Evolutionary conservation across 1,284 basidiomycete genomes (phyloP).

Genomic region (Ustilago tritici): DNA sequence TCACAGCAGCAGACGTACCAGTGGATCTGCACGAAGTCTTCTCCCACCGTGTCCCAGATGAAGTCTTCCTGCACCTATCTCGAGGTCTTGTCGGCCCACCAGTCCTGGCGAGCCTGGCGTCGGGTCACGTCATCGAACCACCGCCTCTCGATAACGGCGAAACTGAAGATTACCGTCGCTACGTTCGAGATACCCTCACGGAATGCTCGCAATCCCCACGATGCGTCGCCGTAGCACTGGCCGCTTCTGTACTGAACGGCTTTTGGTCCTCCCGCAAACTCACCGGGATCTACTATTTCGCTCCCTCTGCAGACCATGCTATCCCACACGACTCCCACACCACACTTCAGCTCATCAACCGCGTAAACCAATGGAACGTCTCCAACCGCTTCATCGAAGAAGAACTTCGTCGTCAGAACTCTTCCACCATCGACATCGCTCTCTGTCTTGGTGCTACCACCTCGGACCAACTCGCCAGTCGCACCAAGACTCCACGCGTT

Average conservation of each 20-base stretch:
- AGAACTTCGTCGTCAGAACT: constrained; percentile 93
- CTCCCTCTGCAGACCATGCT: constrained; percentile 48
- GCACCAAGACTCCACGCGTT: constrained; percentile 59
- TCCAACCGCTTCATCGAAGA: constrained; percentile 87
- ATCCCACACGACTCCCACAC: constrained; percentile 74
- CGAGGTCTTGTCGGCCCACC: constrained; percentile 88
- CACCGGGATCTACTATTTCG: constrained; percentile 63
- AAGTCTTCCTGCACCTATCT: constrained; percentile 95
- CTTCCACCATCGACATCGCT: constrained; percentile 96
- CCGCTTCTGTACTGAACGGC: constrained; percentile 59
- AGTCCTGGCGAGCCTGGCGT: constrained; percentile 89
- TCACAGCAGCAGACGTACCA: constrained; percentile 87
- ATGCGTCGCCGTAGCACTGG: constrained; percentile 78
- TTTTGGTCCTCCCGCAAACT: constrained; percentile 66
- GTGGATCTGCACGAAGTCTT: constrained; percentile 94
- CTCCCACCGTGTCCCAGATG: constrained; percentile 92
- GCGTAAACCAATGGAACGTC: constrained; percentile 93
- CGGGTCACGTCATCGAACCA: constrained; percentile 82
- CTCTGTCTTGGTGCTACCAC: constrained; percentile 90
- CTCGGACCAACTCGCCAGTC: constrained; percentile 53
- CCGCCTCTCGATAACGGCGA: constrained; percentile 95
- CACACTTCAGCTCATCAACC: constrained; percentile 86
- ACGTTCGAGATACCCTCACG: constrained; percentile 94
- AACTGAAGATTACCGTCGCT: constrained; percentile 91
- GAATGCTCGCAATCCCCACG: constrained; percentile 89